These are phyloP conservation scores for Halocafeteria seosinensis DNA, from an alignment of 108 stramenopile genomes.

Conservation along the genomic window DNA sequence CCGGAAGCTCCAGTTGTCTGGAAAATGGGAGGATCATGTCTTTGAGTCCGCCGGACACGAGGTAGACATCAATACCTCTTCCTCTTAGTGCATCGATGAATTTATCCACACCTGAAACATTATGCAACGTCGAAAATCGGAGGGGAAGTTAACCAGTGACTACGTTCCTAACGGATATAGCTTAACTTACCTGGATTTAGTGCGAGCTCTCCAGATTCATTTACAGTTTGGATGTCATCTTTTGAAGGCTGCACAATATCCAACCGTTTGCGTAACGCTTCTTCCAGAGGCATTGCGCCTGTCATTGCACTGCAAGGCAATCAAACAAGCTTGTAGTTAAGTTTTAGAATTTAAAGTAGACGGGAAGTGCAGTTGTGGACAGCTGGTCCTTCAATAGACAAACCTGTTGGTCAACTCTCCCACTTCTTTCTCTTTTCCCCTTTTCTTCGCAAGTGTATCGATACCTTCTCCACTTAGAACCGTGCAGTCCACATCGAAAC, in stretches of 20 bases:
- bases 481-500: too few species aligned
- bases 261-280: constrained; percentile 68
- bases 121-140: too few species aligned
- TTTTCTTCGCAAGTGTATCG: too few species aligned
- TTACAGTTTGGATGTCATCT: constrained; percentile 41
- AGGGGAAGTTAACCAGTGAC: too few species aligned
- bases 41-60: constrained; percentile 87
- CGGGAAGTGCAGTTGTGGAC: too few species aligned
- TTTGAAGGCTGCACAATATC: constrained; percentile 62
- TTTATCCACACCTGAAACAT: constrained; percentile 49
- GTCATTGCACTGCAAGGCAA: constrained; percentile 71
- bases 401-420: too few species aligned
- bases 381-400: too few species aligned
- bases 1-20: constrained; percentile 40
- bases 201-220: constrained; percentile 51
- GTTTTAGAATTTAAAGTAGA: too few species aligned
- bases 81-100: constrained; percentile 51
- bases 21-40: constrained; percentile 95
- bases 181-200: constrained; percentile 60
- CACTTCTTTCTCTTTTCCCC: too few species aligned
- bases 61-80: constrained; percentile 59
- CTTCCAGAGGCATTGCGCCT: constrained; percentile 79
- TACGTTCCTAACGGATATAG: too few species aligned
- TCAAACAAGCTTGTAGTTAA: too few species aligned
- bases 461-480: too few species aligned